A percentile compares a stretch with the other conserved stretches of the same genome.
Conservation (phyloP, 768 basidiomycete species). For the Trichaptum fuscoviolaceum region DNA sequence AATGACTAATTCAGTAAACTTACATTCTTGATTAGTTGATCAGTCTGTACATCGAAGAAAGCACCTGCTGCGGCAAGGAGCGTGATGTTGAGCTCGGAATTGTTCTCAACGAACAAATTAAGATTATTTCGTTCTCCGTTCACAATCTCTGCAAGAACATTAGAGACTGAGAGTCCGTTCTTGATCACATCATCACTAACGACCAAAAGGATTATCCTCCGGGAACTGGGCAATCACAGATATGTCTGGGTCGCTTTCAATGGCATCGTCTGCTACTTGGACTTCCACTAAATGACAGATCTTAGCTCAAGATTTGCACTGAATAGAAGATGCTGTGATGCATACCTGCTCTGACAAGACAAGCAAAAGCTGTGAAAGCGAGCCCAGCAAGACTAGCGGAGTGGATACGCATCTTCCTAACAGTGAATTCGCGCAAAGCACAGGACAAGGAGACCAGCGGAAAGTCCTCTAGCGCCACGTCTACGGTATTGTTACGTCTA, state of each 20-base stretch:
- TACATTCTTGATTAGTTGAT: slow-evolving; percentile 69
- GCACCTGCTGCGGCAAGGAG: slow-evolving; percentile 62
- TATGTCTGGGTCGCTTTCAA: slow-evolving; percentile 46
- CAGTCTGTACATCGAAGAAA: slow-evolving; percentile 58
- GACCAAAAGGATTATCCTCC: slow-evolving; percentile 70
- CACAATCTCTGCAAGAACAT: slow-evolving; percentile 54
- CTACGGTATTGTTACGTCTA: neutral
- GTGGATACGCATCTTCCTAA: neutral
- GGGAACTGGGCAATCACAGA: slow-evolving; percentile 52
- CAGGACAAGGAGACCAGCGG: neutral
- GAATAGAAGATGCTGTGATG: neutral
- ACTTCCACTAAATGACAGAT: neutral
- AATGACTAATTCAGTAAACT: slow-evolving; percentile 16
- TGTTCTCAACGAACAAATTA: slow-evolving; percentile 65
- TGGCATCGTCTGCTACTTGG: neutral
- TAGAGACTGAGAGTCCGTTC: neutral
- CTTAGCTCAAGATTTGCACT: neutral
- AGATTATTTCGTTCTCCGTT: slow-evolving; percentile 79
- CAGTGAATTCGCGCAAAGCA: neutral
- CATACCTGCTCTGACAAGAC: neutral
- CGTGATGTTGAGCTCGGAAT: slow-evolving; percentile 66
- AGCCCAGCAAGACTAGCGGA: neutral
- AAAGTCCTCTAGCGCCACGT: neutral
- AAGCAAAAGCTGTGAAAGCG: neutral
- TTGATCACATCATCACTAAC: slow-evolving; percentile 38